Conservation (phyloP, 192 early-diverging fungal genomes). For the Podila horticola region DNA sequence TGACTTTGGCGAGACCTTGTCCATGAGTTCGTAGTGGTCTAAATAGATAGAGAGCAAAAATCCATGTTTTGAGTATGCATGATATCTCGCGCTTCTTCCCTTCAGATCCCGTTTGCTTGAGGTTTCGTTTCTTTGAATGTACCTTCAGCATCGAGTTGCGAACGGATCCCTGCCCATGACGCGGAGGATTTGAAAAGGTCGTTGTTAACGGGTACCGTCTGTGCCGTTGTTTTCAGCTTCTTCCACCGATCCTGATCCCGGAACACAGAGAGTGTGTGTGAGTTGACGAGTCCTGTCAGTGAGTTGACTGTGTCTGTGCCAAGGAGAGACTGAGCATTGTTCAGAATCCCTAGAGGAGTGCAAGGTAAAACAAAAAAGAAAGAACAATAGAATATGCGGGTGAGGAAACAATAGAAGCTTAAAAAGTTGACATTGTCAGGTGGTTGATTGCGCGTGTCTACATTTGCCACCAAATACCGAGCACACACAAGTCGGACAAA, state of each 20-base stretch:
- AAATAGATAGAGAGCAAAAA: not conserved
- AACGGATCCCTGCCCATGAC: conserved; percentile 34
- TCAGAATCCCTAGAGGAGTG: conserved; percentile 33
- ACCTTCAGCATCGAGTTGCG: conserved; percentile 51
- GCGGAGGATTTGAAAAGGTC: conserved; percentile 30
- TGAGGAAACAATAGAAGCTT: not conserved
- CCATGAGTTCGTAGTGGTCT: conserved; percentile 24
- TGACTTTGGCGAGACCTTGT: conserved; percentile 38
- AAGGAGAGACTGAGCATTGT: conserved; percentile 45
- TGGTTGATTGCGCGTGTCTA: not conserved
- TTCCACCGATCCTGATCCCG: conserved; percentile 61
- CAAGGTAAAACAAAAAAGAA: not conserved
- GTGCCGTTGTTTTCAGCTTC: conserved; percentile 16
- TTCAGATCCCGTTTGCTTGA: too few species aligned
- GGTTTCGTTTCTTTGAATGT: not conserved
- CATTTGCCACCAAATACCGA: not conserved
- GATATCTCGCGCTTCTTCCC: not conserved
- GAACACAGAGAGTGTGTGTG: conserved; percentile 57
- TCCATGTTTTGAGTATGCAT: not conserved
- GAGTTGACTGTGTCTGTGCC: conserved; percentile 34
- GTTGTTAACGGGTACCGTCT: conserved; percentile 16
- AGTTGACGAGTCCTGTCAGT: conserved; percentile 54
- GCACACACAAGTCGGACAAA: not conserved
- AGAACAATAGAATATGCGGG: not conserved
- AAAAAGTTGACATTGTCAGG: not conserved